Percentiles rank a stretch among this genome's conserved stretches.
Conservation (phyloP, 164 flowering plant genomes). For the Pachysandra terminalis region DNA sequence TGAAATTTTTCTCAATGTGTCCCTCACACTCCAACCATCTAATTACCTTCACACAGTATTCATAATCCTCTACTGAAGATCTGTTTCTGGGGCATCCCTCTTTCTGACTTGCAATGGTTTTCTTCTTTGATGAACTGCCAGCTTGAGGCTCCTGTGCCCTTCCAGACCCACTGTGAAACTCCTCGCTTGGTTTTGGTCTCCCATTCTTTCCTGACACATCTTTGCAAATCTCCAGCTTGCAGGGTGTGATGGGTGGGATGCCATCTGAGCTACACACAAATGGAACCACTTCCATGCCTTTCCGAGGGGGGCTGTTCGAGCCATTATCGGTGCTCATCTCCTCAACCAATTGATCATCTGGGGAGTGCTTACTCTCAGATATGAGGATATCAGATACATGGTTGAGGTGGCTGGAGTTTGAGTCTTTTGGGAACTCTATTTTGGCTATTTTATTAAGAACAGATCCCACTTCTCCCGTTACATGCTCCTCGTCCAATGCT, state of each 20-base stretch:
- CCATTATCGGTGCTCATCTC: conserved; percentile 43
- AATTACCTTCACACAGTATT: conserved; percentile 72
- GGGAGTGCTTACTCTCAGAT: conserved; percentile 23
- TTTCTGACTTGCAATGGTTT: conserved; percentile 23
- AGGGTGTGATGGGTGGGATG: conserved; percentile 69
- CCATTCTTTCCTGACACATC: conserved; percentile 39
- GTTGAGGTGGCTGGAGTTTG: conserved; percentile 10
- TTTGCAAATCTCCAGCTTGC: conserved; percentile 49
- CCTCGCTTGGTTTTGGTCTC: conserved; percentile 39
- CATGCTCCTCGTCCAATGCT: conserved; percentile 36
- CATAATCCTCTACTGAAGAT: conserved; percentile 52
- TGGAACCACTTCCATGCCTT: conserved; percentile 44
- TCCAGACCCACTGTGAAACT: conserved; percentile 30
- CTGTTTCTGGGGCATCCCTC: conserved; percentile 30
- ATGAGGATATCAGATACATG: conserved; percentile 29
- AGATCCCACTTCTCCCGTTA: conserved; percentile 15
- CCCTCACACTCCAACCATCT: conserved; percentile 86
- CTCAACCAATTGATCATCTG: conserved; percentile 30
- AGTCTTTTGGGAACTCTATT: conserved; percentile 16
- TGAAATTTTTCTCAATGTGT: conserved; percentile 62
- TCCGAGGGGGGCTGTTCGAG: conserved; percentile 28
- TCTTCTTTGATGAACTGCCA: conserved; percentile 39
- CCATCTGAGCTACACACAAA: conserved; percentile 34
- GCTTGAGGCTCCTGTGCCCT: conserved; percentile 45
- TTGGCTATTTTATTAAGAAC: conserved; percentile 11